Evolutionary conservation across 2,329 filamentous ascomycete species (phyloP).

Genomic region (Myrmaecium sp.): DNA sequence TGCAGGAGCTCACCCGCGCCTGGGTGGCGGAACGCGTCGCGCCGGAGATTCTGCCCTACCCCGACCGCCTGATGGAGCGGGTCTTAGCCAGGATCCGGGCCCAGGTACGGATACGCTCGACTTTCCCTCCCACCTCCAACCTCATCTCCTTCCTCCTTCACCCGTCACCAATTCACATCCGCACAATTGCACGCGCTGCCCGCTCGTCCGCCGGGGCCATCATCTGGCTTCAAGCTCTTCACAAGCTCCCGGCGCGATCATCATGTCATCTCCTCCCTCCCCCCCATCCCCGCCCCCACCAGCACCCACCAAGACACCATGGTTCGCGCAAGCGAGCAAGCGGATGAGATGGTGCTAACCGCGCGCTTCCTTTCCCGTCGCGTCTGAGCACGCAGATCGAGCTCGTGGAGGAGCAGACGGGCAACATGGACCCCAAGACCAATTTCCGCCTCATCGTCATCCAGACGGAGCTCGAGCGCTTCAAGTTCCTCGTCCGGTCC

Average conservation of each 20-base stretch:
- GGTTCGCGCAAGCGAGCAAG: too few relatives aligned
- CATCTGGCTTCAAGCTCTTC: too few relatives aligned
- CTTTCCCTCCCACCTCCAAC: neutral
- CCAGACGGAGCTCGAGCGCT: constrained; percentile 88
- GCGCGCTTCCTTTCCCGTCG: too few relatives aligned
- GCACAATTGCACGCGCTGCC: too few relatives aligned
- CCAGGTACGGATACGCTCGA: constrained; percentile 17
- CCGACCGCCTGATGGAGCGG: constrained; percentile 62
- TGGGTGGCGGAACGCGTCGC: constrained; percentile 88
- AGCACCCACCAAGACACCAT: too few relatives aligned
- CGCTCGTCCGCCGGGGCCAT: too few relatives aligned
- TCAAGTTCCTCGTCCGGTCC: constrained; percentile 77
- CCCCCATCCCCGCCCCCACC: too few relatives aligned
- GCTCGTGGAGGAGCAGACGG: constrained; percentile 44
- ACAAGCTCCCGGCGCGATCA: too few relatives aligned
- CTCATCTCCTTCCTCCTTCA: too few relatives aligned
- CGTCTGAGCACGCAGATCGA: constrained; percentile 27
- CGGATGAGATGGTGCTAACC: too few relatives aligned
- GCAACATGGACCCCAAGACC: constrained; percentile 72
- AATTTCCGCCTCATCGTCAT: constrained; percentile 91
- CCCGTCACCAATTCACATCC: too few relatives aligned
- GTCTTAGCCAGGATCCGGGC: constrained; percentile 42
- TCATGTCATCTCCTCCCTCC: too few relatives aligned
- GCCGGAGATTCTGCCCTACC: constrained; percentile 73
- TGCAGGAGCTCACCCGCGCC: constrained; percentile 75